Evolutionary conservation across 176 grass and related monocot species (phyloP).

Genomic region (Urochloa ruziziensis): DNA sequence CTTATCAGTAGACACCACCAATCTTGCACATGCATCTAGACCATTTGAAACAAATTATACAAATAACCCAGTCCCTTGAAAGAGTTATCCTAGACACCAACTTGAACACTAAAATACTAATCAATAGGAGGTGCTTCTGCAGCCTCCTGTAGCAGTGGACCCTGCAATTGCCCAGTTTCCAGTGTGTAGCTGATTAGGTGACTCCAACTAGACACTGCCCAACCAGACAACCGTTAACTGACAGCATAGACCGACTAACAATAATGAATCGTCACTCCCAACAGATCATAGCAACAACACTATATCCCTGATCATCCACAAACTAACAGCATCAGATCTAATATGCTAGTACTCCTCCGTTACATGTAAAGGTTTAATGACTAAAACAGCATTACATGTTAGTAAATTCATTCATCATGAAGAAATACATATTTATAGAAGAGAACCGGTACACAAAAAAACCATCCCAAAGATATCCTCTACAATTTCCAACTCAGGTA

Average conservation of each 20-base stretch:
- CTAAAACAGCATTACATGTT: slow-evolving; percentile 13
- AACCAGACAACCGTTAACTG: background rate
- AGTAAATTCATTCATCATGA: slow-evolving; percentile 1
- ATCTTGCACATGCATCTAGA: background rate
- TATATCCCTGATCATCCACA: background rate
- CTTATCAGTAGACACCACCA: too few species aligned
- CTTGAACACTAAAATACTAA: background rate
- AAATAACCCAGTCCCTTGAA: background rate
- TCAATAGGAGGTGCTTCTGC: background rate
- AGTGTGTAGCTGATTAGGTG: background rate
- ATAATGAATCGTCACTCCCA: background rate
- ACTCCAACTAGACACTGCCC: background rate
- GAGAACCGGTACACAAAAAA: background rate
- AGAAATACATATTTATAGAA: background rate
- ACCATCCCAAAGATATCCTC: background rate
- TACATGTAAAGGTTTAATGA: background rate
- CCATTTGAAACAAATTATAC: background rate
- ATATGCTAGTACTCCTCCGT: background rate
- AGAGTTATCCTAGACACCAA: slow-evolving; percentile 3
- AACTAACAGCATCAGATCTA: background rate
- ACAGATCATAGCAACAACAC: background rate
- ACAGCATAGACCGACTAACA: slow-evolving; percentile 1
- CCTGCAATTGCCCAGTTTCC: slow-evolving; percentile 4
- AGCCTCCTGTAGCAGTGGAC: background rate
- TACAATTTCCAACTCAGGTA: background rate